Base-by-base conservation (phyloP, 2,329 filamentous ascomycete genomes). In the Colletotrichum liaoningense region DNA sequence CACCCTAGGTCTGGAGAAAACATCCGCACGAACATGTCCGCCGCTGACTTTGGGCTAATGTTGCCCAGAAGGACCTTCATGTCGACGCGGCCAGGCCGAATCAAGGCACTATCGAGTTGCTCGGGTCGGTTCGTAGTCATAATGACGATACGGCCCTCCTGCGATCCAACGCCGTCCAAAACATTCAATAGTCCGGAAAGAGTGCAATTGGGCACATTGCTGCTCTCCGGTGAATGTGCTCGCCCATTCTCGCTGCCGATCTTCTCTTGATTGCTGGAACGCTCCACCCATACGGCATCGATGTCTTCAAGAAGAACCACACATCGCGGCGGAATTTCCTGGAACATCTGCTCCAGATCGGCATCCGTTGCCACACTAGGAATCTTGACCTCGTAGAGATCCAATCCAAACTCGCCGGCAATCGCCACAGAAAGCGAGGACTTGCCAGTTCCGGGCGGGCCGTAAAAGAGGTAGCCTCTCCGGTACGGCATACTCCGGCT, bases 101-200 rank as follows among this genome's bases (percentile, higher is more conserved):
- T 85, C 0, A 94, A 84, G 0, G 92, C 92, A 1, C 86, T 82
- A 77, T 94, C 92, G 0, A 94, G 87, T 64, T 89, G 87, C 63
- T 93, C 90, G 0, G 88, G 87, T 63, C 88, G 86, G 77, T 94
- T 94, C 33, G 92, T 93, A 0, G 92, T 94, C 92, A 94, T 94
- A 79, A 94, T 89, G 22, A 94, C 86, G 30, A 94, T 91, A 19
- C 91, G 87, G 1, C 92, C 93, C 82, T 94, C 92, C 65, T 90
- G 89, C 0, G 90, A 91, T 0, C 91, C 91, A 0, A 93, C 91
- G 2, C 93, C 93, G 75, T 94, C 92, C 11, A 94, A 88, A 9
- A 91, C 90, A 73, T 94, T 94, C 30, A 94, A 83, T 0, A 94
- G 82, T 0, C 90, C 92, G 0, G 92, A 93, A 1, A 94, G 84